These are phyloP conservation scores for Xylaria digitata DNA, from an alignment of 2,329 filamentous ascomycete species.

Conservation along the genomic window DNA sequence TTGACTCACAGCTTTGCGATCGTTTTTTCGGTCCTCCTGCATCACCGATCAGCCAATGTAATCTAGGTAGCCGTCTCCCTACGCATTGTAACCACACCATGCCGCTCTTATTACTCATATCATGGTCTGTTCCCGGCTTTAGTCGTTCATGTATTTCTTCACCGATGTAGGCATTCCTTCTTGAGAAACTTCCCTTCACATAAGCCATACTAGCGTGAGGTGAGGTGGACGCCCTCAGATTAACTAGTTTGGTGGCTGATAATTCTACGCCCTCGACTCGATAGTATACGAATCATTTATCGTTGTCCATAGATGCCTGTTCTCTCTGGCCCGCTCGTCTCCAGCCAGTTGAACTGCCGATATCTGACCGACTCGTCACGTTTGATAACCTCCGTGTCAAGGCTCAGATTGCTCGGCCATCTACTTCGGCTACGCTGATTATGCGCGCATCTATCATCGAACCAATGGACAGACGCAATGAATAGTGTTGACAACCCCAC, in stretches of 20 bases:
- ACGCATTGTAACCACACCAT: conserved; percentile 36
- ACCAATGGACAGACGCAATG: background rate
- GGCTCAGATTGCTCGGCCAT: conserved; percentile 8
- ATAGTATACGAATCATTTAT: conserved; percentile 11
- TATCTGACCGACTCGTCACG: conserved; percentile 14
- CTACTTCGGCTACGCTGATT: conserved; percentile 13
- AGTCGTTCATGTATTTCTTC: conserved; percentile 10
- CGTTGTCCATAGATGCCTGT: conserved; percentile 1
- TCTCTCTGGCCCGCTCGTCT: conserved; percentile 5
- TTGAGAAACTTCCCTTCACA: conserved; percentile 13
- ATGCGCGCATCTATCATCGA: conserved; percentile 17
- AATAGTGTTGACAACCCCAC: background rate
- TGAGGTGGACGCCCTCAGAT: background rate
- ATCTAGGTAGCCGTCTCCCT: conserved; percentile 13
- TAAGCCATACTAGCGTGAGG: conserved; percentile 14
- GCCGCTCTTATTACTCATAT: conserved; percentile 31
- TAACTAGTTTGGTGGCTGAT: conserved; percentile 12
- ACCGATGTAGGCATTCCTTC: conserved; percentile 11
- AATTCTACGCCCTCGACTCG: conserved; percentile 10
- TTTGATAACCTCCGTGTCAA: conserved; percentile 2
- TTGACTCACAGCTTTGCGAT: conserved; percentile 15
- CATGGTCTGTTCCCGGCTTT: conserved; percentile 25
- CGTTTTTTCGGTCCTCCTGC: conserved; percentile 23
- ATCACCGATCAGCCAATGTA: conserved; percentile 24
- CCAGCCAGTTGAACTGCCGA: conserved; percentile 26